These are phyloP conservation scores for Przewalskia tangutica DNA, from an alignment of 257 asterid species.

Conservation along the genomic window DNA sequence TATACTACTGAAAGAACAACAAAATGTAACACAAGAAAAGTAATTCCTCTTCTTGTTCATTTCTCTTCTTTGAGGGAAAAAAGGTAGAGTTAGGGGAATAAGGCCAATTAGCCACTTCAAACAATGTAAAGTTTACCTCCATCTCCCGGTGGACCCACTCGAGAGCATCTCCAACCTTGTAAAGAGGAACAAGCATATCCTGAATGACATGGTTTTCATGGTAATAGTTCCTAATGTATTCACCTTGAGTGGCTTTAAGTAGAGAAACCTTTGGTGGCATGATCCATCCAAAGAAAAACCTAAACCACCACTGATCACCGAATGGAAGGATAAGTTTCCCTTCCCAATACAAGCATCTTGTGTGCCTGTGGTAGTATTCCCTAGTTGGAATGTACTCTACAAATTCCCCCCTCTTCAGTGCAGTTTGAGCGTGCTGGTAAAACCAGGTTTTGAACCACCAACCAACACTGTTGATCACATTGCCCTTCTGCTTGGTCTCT, in stretches of 20 bases:
- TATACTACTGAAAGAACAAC: neutral
- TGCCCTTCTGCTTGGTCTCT: slow-evolving; percentile 84
- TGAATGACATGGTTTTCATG: slow-evolving; percentile 96
- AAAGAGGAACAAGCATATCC: slow-evolving; percentile 87
- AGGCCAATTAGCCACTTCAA: neutral
- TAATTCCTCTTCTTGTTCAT: neutral
- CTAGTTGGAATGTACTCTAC: slow-evolving; percentile 92
- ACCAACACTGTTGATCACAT: slow-evolving; percentile 59
- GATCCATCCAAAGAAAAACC: slow-evolving; percentile 77
- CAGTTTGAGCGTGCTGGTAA: slow-evolving; percentile 93
- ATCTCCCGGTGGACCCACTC: slow-evolving; percentile 82
- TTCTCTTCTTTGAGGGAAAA: neutral
- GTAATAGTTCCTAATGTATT: slow-evolving; percentile 74
- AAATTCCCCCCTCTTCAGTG: slow-evolving; percentile 76
- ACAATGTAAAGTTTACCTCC: slow-evolving; percentile 49
- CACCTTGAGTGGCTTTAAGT: slow-evolving; percentile 93
- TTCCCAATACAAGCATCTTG: slow-evolving; percentile 93
- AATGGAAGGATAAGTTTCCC: slow-evolving; percentile 94
- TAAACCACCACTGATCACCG: slow-evolving; percentile 90
- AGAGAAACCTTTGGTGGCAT: slow-evolving; percentile 97
- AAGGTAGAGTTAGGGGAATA: neutral
- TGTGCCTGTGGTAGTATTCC: slow-evolving; percentile 88
- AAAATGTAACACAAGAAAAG: neutral
- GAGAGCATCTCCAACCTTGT: slow-evolving; percentile 88
- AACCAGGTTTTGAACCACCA: slow-evolving; percentile 99